phyloP scores from a whole-genome alignment of 768 basidiomycete genomes.

The Mycena rosella region DNA sequence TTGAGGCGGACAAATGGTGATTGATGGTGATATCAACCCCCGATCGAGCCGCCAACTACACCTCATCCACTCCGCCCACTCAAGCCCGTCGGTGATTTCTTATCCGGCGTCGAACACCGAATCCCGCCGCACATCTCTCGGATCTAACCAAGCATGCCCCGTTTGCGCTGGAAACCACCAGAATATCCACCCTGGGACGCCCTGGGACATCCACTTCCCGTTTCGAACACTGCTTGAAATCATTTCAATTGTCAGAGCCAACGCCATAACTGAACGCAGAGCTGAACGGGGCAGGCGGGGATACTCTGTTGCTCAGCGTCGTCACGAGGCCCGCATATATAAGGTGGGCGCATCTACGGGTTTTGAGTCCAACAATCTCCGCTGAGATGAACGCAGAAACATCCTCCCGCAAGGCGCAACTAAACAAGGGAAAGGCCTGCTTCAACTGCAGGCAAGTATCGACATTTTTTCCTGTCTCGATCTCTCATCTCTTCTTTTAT shows the following conservation, averaged over 20 bases:
- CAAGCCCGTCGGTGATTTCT: not conserved
- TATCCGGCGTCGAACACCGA: not conserved
- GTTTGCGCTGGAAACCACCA: conserved; percentile 1
- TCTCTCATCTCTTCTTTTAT: not conserved
- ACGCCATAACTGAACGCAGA: conserved; percentile 1
- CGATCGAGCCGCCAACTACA: not conserved
- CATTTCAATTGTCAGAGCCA: conserved; percentile 3
- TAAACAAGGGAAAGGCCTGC: conserved; percentile 30
- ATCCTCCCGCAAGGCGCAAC: conserved; percentile 1
- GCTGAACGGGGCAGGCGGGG: conserved; percentile 9
- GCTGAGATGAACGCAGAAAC: conserved; percentile 8
- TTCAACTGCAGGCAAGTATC: conserved; percentile 27
- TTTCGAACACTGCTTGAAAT: conserved; percentile 7
- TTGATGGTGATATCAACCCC: not conserved
- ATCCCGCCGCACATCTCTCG: not conserved
- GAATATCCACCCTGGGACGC: not conserved
- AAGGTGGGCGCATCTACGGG: conserved; percentile 6
- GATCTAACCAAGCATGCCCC: not conserved
- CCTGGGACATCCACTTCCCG: conserved; percentile 8
- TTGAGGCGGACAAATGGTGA: too few relatives aligned
- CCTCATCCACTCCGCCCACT: not conserved
- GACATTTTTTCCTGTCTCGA: not conserved
- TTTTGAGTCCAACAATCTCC: not conserved
- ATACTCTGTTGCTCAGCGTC: conserved; percentile 8
- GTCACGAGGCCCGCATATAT: conserved; percentile 19